A percentile compares a stretch with the other conserved stretches of the same genome.
Evolutionary conservation across 2,329 filamentous ascomycete genomes (phyloP).

Genomic region (Boeremia exigua): DNA sequence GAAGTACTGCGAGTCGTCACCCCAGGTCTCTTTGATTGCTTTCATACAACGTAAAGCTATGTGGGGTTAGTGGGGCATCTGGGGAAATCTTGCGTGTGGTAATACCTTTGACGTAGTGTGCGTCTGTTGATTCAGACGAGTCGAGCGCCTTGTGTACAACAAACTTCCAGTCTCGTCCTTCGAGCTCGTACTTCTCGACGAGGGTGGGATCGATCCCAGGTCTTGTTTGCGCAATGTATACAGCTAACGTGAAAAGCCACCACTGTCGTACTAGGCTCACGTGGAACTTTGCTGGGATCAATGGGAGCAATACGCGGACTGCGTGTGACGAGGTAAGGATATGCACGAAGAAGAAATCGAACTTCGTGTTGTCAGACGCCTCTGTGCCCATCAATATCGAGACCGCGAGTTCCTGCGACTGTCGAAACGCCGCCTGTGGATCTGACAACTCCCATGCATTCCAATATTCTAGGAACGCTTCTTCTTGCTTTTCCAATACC

Average conservation of each 20-base stretch:
- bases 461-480: slow-evolving; percentile 83
- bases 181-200: slow-evolving; percentile 65
- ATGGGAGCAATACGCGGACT: slow-evolving; percentile 80
- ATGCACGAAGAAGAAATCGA: slow-evolving; percentile 85
- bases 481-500: slow-evolving; percentile 73
- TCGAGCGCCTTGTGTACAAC: slow-evolving; percentile 74
- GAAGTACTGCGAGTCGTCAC: slow-evolving; percentile 70
- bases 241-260: slow-evolving; percentile 82
- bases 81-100: neutral
- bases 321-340: slow-evolving; percentile 86
- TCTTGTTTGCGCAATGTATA: slow-evolving; percentile 78
- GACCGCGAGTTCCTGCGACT: slow-evolving; percentile 66
- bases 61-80: slow-evolving; percentile 2
- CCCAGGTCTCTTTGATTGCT: slow-evolving; percentile 77
- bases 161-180: slow-evolving; percentile 76
- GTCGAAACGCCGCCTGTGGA: slow-evolving; percentile 75
- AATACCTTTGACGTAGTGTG: slow-evolving; percentile 83
- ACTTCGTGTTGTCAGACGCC: slow-evolving; percentile 55
- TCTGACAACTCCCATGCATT: slow-evolving; percentile 77
- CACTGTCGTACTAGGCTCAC: slow-evolving; percentile 79
- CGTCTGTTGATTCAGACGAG: slow-evolving; percentile 71
- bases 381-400: slow-evolving; percentile 64
- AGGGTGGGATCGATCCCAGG: slow-evolving; percentile 72
- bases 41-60: slow-evolving; percentile 74
- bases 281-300: slow-evolving; percentile 76